Evolutionary conservation across 495 filamentous ascomycete species (phyloP), one percentile per base, ranked within the genome.

Genomic region (Arthonia radiata): DNA sequence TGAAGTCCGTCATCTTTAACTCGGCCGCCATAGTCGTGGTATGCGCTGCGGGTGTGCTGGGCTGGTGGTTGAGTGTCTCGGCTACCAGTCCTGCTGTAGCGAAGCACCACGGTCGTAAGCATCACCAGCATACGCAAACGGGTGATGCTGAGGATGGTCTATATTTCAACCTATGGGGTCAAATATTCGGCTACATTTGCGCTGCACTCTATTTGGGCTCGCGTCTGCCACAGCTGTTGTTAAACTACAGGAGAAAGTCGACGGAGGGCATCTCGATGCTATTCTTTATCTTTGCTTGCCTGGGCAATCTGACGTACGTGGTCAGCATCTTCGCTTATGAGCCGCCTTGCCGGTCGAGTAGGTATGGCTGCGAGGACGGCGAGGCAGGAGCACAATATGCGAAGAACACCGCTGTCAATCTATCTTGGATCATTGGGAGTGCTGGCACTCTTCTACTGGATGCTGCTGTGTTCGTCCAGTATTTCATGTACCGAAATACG

Each of bases 211-310:
- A 97, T 40, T 71, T 94, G 9, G 80, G 76, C 13, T 80, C 71
- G 0, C 67, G 86, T 4, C 41, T 93, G 6, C 86, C 86, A 0
- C 86, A 97, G 46, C 54, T 97, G 5, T 51, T 92, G 3, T 63
- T 93, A 17, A 97, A 97, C 42, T 83, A 71, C 48, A 61, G 70
- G 1, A 68, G 86, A 21, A 91, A 86, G 46, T 74, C 66, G 16
- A 92, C 81, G 1, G 82, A 92, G 17, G 86, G 83, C 2, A 67
- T 97, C 4, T 80, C 73, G 12, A 57, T 91, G 37, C 54, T 97
- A 0, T 97, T 97, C 53, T 97, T 97, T 52, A 52, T 94, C 11
- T 97, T 97, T 42, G 86, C 83, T 5, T 92, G 81, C 43, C 60
- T 93, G 13, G 86, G 86, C 2, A 97, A 97, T 40, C 37, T 83